Evolutionary conservation across 352 stramenopile species (phyloP).

Genomic region (Aphanomyces astaci): DNA sequence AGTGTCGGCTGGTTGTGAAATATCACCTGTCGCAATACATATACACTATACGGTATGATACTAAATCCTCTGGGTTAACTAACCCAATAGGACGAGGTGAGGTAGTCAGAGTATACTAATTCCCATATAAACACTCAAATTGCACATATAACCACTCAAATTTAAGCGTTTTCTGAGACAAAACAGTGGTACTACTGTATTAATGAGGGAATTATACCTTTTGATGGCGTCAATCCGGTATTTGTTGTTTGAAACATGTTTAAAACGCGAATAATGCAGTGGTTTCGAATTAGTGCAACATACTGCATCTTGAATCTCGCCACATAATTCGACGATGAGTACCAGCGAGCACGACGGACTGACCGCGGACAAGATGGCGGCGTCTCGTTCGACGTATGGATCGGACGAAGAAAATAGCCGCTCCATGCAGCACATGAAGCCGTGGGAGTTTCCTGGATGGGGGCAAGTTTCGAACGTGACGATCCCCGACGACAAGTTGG

Average conservation of each 20-base stretch:
- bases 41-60: too few relatives aligned
- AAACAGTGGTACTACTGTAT: too few relatives aligned
- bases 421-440: conserved; percentile 34
- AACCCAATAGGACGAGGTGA: too few relatives aligned
- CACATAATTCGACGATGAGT: background rate
- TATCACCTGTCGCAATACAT: too few relatives aligned
- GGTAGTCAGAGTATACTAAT: too few relatives aligned
- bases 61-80: too few relatives aligned
- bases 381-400: background rate
- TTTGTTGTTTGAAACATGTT: background rate
- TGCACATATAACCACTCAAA: too few relatives aligned
- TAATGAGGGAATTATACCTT: too few relatives aligned
- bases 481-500: conserved; percentile 54
- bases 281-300: background rate
- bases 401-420: background rate
- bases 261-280: background rate
- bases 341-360: background rate
- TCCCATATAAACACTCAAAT: too few relatives aligned
- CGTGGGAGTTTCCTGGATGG: conserved; percentile 83
- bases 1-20: too few relatives aligned
- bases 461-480: conserved; percentile 52
- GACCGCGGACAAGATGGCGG: background rate
- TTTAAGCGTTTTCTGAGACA: too few relatives aligned
- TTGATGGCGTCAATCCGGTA: too few relatives aligned
- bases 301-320: background rate